Base-by-base conservation (phyloP, 2,329 filamentous ascomycete genomes). In the Penicillium decumbens region DNA sequence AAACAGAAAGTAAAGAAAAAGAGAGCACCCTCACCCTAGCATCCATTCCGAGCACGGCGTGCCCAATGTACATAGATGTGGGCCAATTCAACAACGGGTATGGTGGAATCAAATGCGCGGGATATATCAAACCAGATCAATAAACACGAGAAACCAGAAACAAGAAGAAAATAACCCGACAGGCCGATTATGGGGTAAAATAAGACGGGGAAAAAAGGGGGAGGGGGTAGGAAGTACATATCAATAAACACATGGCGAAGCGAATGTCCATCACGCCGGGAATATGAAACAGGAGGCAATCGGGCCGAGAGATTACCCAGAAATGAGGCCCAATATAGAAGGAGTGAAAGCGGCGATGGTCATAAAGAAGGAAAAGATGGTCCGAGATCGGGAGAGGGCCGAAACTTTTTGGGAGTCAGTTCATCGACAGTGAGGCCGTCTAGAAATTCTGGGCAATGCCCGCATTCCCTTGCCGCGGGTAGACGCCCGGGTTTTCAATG, bases 391-490 rank as follows among this genome's bases (percentile, higher is more conserved):
- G 45, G 49, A 47, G 33, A 41, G 46, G 43, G 55, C 45, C 50
- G 54, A 50, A 45, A 46, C 52, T 57, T 57, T 57, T 41, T 37
- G 6, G 28, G n/a, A 47, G 35, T 29, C 29, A 37, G 45, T 39
- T 39, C 30, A 43, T 47, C 18, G 5, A 25, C 24, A 35, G 3
- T 15, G 38, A 23, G 4, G 12, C 25, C 27, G 2, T 33, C 56
- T 81, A 97, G 64, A 98, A 98, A 72, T 98, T 98, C 73, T 97
- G 93, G 28, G 93, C 88, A 63, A 98, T 96, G 51, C 93, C 93
- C 33, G 89, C 89, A 63, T 88, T 95, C 29, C 82, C 83, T 75
- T 95, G 90, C 66, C 95, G 89, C 9, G 92, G 91, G 64, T 88
- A 95, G 55, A 93, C 88, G 39, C 88, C 82, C 2, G 89, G 86